Percentiles rank a stretch among this genome's conserved stretches.
phyloP scores from a whole-genome alignment of 768 basidiomycete species.

The Auricularia cornea region DNA sequence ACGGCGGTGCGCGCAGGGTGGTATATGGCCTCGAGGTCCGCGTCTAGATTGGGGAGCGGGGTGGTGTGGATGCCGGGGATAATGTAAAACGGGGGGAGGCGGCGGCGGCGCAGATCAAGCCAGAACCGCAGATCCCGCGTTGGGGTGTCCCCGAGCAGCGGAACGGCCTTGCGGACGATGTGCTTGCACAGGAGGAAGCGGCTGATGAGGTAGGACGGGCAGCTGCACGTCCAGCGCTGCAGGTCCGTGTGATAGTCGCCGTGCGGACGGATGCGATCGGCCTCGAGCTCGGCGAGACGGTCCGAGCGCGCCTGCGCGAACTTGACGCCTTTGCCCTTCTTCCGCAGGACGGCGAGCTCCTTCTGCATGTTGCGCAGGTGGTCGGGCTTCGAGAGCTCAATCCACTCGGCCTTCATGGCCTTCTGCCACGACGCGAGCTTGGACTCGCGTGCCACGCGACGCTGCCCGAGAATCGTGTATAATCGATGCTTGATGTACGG shows the following conservation, averaged over 20 bases:
- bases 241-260: slow-evolving; percentile 12
- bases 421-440: slow-evolving; percentile 14
- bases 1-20: background rate
- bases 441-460: slow-evolving; percentile 10
- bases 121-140: background rate
- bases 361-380: slow-evolving; percentile 12
- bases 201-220: slow-evolving; percentile 12
- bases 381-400: slow-evolving; percentile 12
- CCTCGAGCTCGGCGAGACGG: slow-evolving; percentile 8
- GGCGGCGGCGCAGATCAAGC: background rate
- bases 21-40: background rate
- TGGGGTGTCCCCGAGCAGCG: background rate
- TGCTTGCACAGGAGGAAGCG: slow-evolving; percentile 16
- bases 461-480: slow-evolving; percentile 10
- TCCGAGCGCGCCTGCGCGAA: background rate
- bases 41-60: background rate
- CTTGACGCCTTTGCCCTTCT: background rate
- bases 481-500: slow-evolving; percentile 11
- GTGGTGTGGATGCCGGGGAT: background rate
- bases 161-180: slow-evolving; percentile 6
- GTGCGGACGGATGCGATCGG: slow-evolving; percentile 6
- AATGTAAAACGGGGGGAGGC: background rate
- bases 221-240: slow-evolving; percentile 16
- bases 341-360: slow-evolving; percentile 10
- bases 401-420: slow-evolving; percentile 13